phyloP scores from a whole-genome alignment of 441 rosid species.

The Bocquillonia castaneifolia region DNA sequence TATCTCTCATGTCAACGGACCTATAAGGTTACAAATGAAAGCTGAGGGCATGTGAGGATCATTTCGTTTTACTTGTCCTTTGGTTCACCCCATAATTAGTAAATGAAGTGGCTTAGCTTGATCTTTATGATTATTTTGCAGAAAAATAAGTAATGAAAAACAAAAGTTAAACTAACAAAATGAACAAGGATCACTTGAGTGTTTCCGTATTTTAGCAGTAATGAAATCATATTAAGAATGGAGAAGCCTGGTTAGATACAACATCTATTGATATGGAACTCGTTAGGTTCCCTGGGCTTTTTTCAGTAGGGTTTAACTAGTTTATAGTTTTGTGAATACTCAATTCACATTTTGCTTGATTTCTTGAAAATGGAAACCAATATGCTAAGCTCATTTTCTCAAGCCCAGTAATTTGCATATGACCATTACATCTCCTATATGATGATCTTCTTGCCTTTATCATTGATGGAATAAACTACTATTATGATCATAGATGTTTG shows the following conservation, averaged over 20 bases:
- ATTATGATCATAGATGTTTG: slow-evolving; percentile 10
- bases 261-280: background rate
- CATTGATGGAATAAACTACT: background rate
- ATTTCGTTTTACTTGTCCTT: background rate
- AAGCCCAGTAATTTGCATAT: background rate
- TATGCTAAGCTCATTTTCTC: background rate
- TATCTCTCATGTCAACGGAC: too few species aligned
- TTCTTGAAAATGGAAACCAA: background rate
- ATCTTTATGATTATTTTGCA: background rate
- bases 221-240: background rate
- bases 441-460: slow-evolving; percentile 7
- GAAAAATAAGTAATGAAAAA: background rate
- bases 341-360: background rate
- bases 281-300: background rate
- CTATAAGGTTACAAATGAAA: too few species aligned
- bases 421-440: background rate
- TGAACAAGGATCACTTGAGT: background rate
- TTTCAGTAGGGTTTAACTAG: background rate
- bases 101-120: background rate
- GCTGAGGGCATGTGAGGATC: background rate
- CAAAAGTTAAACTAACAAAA: background rate
- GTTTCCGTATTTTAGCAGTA: background rate
- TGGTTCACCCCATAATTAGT: too few species aligned
- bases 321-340: too few species aligned
- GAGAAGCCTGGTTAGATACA: background rate